phyloP scores from a whole-genome alignment of 768 basidiomycete species.

The Lactarius tabidus region DNA sequence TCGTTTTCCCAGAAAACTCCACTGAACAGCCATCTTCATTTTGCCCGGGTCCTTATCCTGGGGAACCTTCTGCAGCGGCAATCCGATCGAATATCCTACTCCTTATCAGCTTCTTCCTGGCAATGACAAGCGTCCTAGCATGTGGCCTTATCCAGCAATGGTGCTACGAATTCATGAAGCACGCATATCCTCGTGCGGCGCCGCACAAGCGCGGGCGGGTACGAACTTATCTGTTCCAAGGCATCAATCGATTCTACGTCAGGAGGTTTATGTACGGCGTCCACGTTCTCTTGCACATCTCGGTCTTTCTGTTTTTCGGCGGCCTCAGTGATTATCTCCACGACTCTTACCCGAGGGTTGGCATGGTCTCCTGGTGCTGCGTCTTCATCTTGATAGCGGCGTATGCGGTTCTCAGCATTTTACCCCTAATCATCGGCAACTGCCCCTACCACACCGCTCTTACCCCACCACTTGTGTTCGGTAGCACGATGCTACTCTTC shows the following conservation, averaged over 20 bases:
- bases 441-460: slow-evolving; percentile 18
- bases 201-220: slow-evolving; percentile 14
- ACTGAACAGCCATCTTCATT: neutral
- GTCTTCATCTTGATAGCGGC: neutral
- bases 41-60: neutral
- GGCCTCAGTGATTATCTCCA: slow-evolving; percentile 11
- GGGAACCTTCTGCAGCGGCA: neutral
- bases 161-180: slow-evolving; percentile 6
- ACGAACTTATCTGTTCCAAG: slow-evolving; percentile 8
- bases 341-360: neutral
- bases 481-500: neutral
- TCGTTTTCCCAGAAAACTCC: neutral
- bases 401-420: slow-evolving; percentile 7
- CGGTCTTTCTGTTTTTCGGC: slow-evolving; percentile 16
- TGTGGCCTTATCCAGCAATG: slow-evolving; percentile 20
- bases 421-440: slow-evolving; percentile 7
- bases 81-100: slow-evolving; percentile 16
- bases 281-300: slow-evolving; percentile 5
- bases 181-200: neutral
- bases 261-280: slow-evolving; percentile 7
- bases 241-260: slow-evolving; percentile 5
- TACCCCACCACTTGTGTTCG: neutral
- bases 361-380: neutral
- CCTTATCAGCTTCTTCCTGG: slow-evolving; percentile 12
- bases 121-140: slow-evolving; percentile 10